phyloP scores from a whole-genome alignment of 2,329 filamentous ascomycete genomes.

The Stachybotrys chlorohalonatus region DNA sequence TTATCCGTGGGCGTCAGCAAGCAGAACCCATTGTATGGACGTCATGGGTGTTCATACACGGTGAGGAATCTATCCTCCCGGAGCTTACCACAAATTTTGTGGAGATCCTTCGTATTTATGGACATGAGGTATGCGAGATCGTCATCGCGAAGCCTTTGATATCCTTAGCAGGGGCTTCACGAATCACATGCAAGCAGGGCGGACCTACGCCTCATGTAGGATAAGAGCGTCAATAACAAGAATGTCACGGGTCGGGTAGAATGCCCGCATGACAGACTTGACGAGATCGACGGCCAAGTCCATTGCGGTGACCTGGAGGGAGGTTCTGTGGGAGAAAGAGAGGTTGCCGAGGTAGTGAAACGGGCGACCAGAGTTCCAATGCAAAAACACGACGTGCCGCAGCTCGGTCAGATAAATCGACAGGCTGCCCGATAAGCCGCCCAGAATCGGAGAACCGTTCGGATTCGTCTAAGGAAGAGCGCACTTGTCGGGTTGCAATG shows the following conservation, averaged over 20 bases:
- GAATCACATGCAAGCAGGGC: conserved; percentile 1
- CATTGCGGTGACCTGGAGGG: conserved; percentile 21
- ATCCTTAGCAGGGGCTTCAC: conserved; percentile 54
- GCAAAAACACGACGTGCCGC: too few species aligned
- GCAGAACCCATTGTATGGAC: not conserved
- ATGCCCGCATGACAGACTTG: conserved; percentile 75
- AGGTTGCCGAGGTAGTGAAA: not conserved
- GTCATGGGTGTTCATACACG: conserved; percentile 45
- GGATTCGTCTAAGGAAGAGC: too few species aligned
- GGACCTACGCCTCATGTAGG: conserved; percentile 65
- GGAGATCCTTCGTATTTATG: conserved; percentile 85
- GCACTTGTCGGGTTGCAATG: not conserved
- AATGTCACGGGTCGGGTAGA: conserved; percentile 78
- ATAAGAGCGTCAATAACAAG: conserved; percentile 80
- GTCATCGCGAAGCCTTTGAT: conserved; percentile 76
- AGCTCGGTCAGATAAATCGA: too few species aligned
- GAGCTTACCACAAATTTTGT: conserved; percentile 78
- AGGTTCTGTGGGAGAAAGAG: not conserved
- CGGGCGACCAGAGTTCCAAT: too few species aligned
- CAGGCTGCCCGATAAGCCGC: too few species aligned
- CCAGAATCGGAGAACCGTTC: too few species aligned
- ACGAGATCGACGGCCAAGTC: conserved; percentile 65
- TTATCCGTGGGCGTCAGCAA: conserved; percentile 32
- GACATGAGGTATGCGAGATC: conserved; percentile 81
- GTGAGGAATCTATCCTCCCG: conserved; percentile 78